phyloP scores from a whole-genome alignment of 352 stramenopile genomes.

The Globisporangium radiosum region DNA sequence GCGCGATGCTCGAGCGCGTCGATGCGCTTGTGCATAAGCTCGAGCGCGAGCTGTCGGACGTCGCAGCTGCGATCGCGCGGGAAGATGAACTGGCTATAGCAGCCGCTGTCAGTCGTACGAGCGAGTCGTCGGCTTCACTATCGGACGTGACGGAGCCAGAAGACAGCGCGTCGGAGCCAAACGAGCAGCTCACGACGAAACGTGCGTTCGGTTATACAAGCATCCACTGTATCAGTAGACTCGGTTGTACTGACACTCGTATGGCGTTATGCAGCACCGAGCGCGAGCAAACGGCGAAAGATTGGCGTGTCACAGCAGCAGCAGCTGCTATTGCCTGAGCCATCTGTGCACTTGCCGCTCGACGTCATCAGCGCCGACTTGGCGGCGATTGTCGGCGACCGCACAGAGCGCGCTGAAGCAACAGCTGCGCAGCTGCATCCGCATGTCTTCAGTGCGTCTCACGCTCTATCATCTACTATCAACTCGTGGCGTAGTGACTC shows the following conservation, averaged over 20 bases:
- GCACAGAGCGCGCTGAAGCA: slow-evolving; percentile 22
- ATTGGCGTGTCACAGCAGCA: slow-evolving; percentile 9
- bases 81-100: neutral
- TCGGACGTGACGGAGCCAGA: slow-evolving; percentile 8
- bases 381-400: slow-evolving; percentile 33
- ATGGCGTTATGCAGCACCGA: slow-evolving; percentile 3
- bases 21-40: slow-evolving; percentile 43
- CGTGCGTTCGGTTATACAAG: neutral
- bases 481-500: too few relatives aligned
- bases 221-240: neutral
- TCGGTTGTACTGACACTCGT: neutral
- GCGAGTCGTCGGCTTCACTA: neutral
- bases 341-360: slow-evolving; percentile 42
- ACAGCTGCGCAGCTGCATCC: slow-evolving; percentile 18
- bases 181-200: slow-evolving; percentile 8
- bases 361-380: slow-evolving; percentile 57
- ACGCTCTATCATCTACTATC: slow-evolving; percentile 6
- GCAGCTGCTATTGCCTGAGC: slow-evolving; percentile 18
- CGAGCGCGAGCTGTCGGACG: slow-evolving; percentile 34
- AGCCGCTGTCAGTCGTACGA: neutral
- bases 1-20: slow-evolving; percentile 37
- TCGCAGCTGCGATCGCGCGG: slow-evolving; percentile 23
- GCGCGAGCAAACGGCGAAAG: slow-evolving; percentile 43
- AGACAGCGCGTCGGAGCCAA: slow-evolving; percentile 4
- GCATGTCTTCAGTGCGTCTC: slow-evolving; percentile 19